Conservation (phyloP, 2,329 filamentous ascomycete genomes). For the Fusarium avenaceum region DNA sequence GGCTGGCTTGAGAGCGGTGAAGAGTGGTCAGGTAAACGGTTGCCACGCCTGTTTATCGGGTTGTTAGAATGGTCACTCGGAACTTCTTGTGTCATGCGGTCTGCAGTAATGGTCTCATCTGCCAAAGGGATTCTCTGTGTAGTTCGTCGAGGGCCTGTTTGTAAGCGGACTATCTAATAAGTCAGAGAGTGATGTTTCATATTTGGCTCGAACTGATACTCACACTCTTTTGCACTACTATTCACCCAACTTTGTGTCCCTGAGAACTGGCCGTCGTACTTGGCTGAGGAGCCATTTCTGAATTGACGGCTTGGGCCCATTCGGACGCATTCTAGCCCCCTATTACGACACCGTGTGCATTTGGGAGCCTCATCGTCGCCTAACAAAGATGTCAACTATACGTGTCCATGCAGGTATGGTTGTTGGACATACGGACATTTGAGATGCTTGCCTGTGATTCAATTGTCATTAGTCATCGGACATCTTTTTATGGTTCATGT, state of each 20-base stretch:
- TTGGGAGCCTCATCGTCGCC: constrained; percentile 21
- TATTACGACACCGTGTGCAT: constrained; percentile 28
- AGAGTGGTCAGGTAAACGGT: no score
- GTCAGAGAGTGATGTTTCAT: neutral
- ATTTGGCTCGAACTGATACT: accelerated
- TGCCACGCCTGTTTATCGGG: no score
- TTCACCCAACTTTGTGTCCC: constrained; percentile 41
- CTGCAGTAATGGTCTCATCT: accelerated
- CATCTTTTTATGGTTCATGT: accelerated
- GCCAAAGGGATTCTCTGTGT: constrained; percentile 23
- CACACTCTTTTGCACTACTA: constrained; percentile 42
- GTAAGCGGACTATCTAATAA: constrained; percentile 23
- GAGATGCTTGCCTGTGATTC: constrained; percentile 37
- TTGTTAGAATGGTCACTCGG: no score
- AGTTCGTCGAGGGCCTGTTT: constrained; percentile 24
- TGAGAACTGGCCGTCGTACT: constrained; percentile 43
- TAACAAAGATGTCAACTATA: neutral
- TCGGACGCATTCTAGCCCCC: constrained; percentile 33
- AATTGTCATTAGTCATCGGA: neutral
- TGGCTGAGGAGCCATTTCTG: constrained; percentile 41
- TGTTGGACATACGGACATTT: constrained; percentile 30
- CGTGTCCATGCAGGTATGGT: accelerated
- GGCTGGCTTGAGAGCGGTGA: no score
- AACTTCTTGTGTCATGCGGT: no score
- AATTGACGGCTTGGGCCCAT: constrained; percentile 23